Percentiles rank a stretch among this genome's conserved stretches.
phyloP scores from a whole-genome alignment of 106 monocot species.

The Acorus gramineus region DNA sequence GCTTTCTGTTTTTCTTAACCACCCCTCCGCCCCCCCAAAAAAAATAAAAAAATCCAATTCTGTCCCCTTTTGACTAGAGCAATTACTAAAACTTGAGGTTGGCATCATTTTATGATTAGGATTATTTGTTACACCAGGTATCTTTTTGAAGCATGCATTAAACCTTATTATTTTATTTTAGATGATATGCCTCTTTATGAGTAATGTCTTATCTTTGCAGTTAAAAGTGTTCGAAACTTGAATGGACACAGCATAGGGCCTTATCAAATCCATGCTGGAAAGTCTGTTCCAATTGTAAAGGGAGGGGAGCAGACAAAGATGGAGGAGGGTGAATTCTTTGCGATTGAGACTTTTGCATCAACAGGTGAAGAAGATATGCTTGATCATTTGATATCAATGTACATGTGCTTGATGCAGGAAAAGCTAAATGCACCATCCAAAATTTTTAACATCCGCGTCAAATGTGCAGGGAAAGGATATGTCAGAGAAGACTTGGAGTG shows the following conservation, averaged over 20 bases:
- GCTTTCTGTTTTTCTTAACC: too few species aligned
- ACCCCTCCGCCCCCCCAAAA: too few species aligned
- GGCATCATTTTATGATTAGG: too few species aligned
- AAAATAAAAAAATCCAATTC: too few species aligned
- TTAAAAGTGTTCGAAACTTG: constrained; percentile 92
- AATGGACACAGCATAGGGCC: constrained; percentile 99
- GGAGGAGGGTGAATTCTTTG: constrained; percentile 99
- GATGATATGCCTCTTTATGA: background rate
- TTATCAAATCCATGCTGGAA: constrained; percentile 97
- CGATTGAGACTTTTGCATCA: constrained; percentile 96
- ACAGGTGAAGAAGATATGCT: constrained; percentile 41
- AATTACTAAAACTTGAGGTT: too few species aligned
- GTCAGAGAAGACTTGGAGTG: constrained; percentile 93
- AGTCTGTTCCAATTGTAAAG: constrained; percentile 97
- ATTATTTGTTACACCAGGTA: too few species aligned
- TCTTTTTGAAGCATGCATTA: background rate
- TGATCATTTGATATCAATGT: too few species aligned
- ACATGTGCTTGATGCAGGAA: background rate
- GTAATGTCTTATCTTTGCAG: constrained; percentile 23
- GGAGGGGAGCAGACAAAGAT: constrained; percentile 98
- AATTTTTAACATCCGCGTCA: background rate
- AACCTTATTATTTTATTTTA: constrained; percentile 1
- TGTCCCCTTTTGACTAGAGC: too few species aligned
- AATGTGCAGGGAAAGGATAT: constrained; percentile 68
- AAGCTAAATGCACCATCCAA: background rate